Percentiles rank a stretch among this genome's conserved stretches.
phyloP scores from a whole-genome alignment of 257 asterid species.

The Solanum tarapatanum region DNA sequence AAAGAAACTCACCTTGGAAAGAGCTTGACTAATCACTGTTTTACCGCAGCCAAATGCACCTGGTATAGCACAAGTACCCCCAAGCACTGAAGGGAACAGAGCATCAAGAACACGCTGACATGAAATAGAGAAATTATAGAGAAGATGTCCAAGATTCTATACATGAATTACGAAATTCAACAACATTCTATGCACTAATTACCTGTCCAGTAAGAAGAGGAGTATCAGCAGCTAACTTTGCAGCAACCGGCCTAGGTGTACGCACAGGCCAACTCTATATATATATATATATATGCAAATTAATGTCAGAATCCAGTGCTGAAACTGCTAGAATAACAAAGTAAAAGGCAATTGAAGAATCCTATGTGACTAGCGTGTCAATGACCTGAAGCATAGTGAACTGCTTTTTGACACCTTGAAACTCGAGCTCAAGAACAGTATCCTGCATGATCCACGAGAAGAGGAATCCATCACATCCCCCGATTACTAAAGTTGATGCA shows the following conservation, averaged over 20 bases:
- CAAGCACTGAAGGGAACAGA: slow-evolving; percentile 97
- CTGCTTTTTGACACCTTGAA: slow-evolving; percentile 79
- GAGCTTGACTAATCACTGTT: slow-evolving; percentile 99
- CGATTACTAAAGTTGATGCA: not conserved
- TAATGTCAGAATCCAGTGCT: not conserved
- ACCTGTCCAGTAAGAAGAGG: slow-evolving; percentile 99
- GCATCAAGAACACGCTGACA: slow-evolving; percentile 98
- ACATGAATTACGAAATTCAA: not conserved
- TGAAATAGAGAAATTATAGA: slow-evolving; percentile 1
- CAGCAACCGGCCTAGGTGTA: slow-evolving; percentile 92
- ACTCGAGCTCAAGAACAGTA: slow-evolving; percentile 97
- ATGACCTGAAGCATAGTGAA: slow-evolving; percentile 95
- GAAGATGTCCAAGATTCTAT: not conserved
- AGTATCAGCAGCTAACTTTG: slow-evolving; percentile 96
- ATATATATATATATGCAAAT: slow-evolving; percentile 4
- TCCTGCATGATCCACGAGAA: slow-evolving; percentile 47
- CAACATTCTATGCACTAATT: not conserved
- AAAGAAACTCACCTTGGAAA: slow-evolving; percentile 64
- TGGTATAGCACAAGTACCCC: slow-evolving; percentile 99
- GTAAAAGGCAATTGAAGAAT: not conserved
- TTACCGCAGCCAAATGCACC: slow-evolving; percentile 99
- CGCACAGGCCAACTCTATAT: slow-evolving; percentile 96
- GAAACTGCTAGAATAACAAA: not conserved
- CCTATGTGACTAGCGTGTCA: not conserved
- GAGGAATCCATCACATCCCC: not conserved